Base-by-base conservation (phyloP, 306 rosid genomes). In the Acacia melanoxylon region DNA sequence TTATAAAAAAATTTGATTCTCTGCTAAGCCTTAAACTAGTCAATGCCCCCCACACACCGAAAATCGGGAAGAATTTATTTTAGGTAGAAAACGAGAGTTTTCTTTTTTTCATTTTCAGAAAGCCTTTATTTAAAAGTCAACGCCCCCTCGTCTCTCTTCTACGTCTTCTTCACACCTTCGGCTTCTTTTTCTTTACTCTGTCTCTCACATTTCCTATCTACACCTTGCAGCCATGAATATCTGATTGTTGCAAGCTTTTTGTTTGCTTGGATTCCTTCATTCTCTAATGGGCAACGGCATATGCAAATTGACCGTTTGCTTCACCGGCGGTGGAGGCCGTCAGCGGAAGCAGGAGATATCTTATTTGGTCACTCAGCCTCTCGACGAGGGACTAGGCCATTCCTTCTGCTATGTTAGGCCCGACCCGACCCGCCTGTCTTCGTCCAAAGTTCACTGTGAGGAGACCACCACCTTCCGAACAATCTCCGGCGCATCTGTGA, bases 331-430 rank as follows among this genome's bases (percentile, higher is more conserved):
- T 37, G 79, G 62, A 5, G 85, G 85, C 4, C 82, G 80, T 24
- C 87, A 86, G 17, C 87, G 91, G 70, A 82, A 86, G 40, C 92
- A 89, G 1, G 97, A 95, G 0, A 75, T 86, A 45, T 85, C 99
- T 0, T 78, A 86, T 74, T 19, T 88, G 8, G 29, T 87, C 44
- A 76, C 98, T 24, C 95, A 91, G 52, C 92, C 96, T 0, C 85
- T 91, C 11, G 99, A 95, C 31, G 97, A 93, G 77, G 98, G 98
- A 0, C 75, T 90, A 1, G 99, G 99, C 2, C 99, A 96, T 89
- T 92, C 98, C 2, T 96, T 96, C 87, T 92, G 96, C 88, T 96
- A 96, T n/a, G 99, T 96, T 3, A 80, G 99, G 31, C 99, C 99
- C 29, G 99, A 95, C 84, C 94, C 94, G 59, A 75, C 84, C 37